Evolutionary conservation across 2,329 filamentous ascomycete species (phyloP).

Genomic region (Stagonosporopsis cucurbitacearum): DNA sequence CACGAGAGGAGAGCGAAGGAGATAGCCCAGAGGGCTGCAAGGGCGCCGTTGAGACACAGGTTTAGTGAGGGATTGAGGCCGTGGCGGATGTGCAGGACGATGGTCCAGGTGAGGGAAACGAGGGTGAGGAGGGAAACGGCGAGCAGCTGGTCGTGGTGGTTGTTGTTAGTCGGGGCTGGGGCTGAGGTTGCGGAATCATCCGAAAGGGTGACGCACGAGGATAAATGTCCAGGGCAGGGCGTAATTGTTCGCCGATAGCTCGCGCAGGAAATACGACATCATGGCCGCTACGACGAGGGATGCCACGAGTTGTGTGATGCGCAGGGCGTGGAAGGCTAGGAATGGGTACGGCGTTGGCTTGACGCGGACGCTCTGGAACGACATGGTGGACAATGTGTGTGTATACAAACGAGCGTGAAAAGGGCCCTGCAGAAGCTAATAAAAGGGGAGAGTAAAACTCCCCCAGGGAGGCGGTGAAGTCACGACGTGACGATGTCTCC

Average conservation of each 20-base stretch:
- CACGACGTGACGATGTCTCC: not conserved
- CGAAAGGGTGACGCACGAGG: constrained; percentile 51
- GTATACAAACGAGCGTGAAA: not conserved
- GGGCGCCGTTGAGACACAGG: constrained; percentile 55
- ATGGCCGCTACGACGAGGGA: constrained; percentile 60
- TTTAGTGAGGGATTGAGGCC: constrained; percentile 62
- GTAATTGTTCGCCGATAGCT: constrained; percentile 60
- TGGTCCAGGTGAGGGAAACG: constrained; percentile 55
- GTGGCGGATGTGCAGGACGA: constrained; percentile 58
- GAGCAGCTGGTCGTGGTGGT: constrained; percentile 57
- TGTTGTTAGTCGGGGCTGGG: too few relatives aligned
- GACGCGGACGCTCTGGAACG: constrained; percentile 21
- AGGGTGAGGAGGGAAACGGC: constrained; percentile 60
- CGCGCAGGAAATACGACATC: constrained; percentile 62
- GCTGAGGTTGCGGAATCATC: not conserved
- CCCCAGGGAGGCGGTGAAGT: not conserved
- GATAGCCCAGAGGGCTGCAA: constrained; percentile 60
- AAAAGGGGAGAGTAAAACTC: not conserved
- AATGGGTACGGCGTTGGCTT: constrained; percentile 53
- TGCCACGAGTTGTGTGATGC: constrained; percentile 51
- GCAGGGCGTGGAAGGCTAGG: constrained; percentile 52
- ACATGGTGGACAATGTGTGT: not conserved
- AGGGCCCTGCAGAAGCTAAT: not conserved
- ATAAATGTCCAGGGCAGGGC: constrained; percentile 66
- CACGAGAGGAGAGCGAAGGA: constrained; percentile 60